Conservation (phyloP, 345 rosid genomes). For the Rhodamnia argentea region DNA sequence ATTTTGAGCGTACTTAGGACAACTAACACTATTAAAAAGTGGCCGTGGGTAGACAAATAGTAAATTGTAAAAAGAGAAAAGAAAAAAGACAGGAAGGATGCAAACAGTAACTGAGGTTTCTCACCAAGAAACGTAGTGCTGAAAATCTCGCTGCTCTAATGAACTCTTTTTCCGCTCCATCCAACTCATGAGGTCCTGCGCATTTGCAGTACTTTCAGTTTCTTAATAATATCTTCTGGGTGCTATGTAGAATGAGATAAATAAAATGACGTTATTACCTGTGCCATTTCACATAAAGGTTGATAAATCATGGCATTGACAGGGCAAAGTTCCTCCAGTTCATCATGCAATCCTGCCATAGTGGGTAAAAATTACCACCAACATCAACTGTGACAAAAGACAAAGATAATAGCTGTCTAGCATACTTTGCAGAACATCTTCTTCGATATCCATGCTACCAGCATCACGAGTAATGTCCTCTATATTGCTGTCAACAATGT, state of each 20-base stretch:
- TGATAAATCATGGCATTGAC: slow-evolving; percentile 49
- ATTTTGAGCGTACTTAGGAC: not conserved
- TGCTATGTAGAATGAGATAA: not conserved
- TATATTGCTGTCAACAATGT: slow-evolving; percentile 48
- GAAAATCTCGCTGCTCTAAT: slow-evolving; percentile 68
- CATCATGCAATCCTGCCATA: slow-evolving; percentile 63
- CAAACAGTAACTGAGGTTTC: slow-evolving; percentile 3
- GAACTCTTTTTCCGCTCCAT: slow-evolving; percentile 47
- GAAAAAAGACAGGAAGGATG: not conserved
- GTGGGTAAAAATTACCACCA: slow-evolving; percentile 12
- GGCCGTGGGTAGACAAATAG: not conserved
- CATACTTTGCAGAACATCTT: slow-evolving; percentile 74
- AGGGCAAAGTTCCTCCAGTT: slow-evolving; percentile 46
- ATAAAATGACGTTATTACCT: slow-evolving; percentile 22
- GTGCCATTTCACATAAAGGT: slow-evolving; percentile 69
- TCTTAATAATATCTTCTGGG: not conserved
- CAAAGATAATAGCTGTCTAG: not conserved
- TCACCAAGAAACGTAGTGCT: slow-evolving; percentile 67
- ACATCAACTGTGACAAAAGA: not conserved
- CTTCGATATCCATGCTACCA: slow-evolving; percentile 83
- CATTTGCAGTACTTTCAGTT: slow-evolving; percentile 4
- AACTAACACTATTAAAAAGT: not conserved
- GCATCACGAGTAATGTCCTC: slow-evolving; percentile 96
- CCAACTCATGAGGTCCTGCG: slow-evolving; percentile 70
- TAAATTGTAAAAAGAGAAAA: not conserved